Evolutionary conservation across 208 protist genomes (phyloP).

Genomic region (Trypanosoma mega): DNA sequence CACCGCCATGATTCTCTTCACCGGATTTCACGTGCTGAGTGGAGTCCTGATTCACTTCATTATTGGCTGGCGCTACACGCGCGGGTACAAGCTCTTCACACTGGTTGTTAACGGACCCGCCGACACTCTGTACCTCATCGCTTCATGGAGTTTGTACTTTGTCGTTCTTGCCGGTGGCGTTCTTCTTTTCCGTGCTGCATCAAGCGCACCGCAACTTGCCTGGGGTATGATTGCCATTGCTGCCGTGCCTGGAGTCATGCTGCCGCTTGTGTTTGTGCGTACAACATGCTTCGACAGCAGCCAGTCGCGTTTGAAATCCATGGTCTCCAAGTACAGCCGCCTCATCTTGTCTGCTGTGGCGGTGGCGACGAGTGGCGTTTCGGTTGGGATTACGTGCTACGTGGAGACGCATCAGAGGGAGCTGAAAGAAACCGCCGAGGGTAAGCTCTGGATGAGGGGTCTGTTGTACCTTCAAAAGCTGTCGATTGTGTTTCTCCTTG

Average conservation of each 20-base stretch:
- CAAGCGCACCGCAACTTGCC: conserved; percentile 15
- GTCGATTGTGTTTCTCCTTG: conserved; percentile 30
- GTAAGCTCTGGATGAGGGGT: conserved; percentile 9
- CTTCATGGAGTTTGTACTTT: conserved; percentile 41
- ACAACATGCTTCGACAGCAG: conserved; percentile 32
- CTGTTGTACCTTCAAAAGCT: conserved; percentile 25
- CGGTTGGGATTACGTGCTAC: conserved; percentile 20
- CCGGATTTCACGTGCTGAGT: conserved; percentile 25
- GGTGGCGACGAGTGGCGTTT: conserved; percentile 20
- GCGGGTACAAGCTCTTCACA: conserved; percentile 25
- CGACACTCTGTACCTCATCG: conserved; percentile 25
- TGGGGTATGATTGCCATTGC: conserved; percentile 21
- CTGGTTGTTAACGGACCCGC: too few species aligned
- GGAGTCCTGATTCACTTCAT: conserved; percentile 25
- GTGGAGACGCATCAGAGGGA: neutral
- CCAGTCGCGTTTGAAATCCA: conserved; percentile 16
- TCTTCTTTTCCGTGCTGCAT: conserved; percentile 21
- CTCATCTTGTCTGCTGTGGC: conserved; percentile 30
- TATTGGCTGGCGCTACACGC: conserved; percentile 21
- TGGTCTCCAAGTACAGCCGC: conserved; percentile 38
- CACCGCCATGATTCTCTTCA: conserved; percentile 31
- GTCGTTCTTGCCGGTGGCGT: conserved; percentile 22
- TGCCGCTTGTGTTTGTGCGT: conserved; percentile 57
- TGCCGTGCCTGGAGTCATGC: conserved; percentile 15
- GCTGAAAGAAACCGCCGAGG: neutral